Evolutionary conservation across 2,329 filamentous ascomycete species (phyloP).

Genomic region (Fusarium chlamydosporum): DNA sequence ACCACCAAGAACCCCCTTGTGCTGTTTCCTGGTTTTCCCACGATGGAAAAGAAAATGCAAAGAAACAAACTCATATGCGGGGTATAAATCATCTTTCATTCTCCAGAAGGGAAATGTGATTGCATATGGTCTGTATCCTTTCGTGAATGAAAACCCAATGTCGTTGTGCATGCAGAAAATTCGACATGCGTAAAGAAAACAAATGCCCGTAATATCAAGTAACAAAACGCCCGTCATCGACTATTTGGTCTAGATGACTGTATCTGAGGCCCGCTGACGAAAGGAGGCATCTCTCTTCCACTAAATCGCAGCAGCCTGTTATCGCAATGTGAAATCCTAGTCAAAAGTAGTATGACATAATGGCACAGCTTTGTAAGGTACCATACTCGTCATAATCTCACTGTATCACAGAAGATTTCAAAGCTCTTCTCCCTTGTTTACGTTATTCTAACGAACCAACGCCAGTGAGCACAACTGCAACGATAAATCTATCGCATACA

Average conservation of each 20-base stretch:
- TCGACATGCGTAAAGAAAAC: conserved; percentile 23
- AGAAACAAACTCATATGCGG: conserved; percentile 22
- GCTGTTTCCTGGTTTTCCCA: conserved; percentile 19
- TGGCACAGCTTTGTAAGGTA: conserved; percentile 18
- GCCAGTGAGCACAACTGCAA: conserved; percentile 1
- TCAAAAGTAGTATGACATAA: conserved; percentile 23
- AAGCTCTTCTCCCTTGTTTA: not conserved
- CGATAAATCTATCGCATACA: conserved; percentile 60
- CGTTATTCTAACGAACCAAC: conserved; percentile 10
- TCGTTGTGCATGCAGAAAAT: conserved; percentile 18
- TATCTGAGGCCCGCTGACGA: conserved; percentile 8
- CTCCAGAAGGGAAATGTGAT: conserved; percentile 33
- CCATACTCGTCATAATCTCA: conserved; percentile 21
- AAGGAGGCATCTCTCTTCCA: conserved; percentile 14
- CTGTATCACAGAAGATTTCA: not conserved
- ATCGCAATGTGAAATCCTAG: conserved; percentile 4
- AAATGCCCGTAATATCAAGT: conserved; percentile 25
- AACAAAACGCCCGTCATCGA: conserved; percentile 21
- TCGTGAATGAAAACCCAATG: conserved; percentile 26
- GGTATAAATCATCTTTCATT: conserved; percentile 21
- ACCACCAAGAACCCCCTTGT: conserved; percentile 24
- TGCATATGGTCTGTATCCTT: conserved; percentile 23
- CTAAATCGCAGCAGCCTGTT: not conserved
- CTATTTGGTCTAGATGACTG: conserved; percentile 1
- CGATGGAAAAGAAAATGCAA: conserved; percentile 29